Evolutionary conservation across 495 filamentous ascomycete species (phyloP).

Genomic region (Hypoxylon rickii): DNA sequence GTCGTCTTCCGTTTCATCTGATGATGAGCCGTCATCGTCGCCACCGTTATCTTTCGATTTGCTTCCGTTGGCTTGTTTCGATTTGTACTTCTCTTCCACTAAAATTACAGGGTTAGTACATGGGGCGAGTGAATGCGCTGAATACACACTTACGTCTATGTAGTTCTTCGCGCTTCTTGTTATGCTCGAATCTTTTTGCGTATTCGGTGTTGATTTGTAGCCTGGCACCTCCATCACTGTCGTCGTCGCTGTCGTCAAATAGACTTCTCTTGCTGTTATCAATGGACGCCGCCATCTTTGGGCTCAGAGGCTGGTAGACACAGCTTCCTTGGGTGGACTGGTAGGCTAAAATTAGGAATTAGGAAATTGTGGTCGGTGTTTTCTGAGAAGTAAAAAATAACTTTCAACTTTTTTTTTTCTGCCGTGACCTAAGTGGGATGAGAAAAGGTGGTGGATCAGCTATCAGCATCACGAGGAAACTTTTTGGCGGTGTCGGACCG

Average conservation of each 20-base stretch:
- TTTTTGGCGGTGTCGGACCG: constrained; percentile 35
- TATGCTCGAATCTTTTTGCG: constrained; percentile 88
- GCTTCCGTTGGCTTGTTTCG: constrained; percentile 40
- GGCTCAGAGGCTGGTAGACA: neutral
- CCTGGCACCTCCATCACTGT: constrained; percentile 56
- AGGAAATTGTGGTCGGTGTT: neutral
- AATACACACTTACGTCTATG: constrained; percentile 66
- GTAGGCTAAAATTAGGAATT: neutral
- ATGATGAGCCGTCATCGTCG: constrained; percentile 62
- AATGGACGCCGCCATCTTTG: constrained; percentile 34
- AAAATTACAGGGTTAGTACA: constrained; percentile 9
- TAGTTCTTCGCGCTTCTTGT: constrained; percentile 92
- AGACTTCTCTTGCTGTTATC: constrained; percentile 38
- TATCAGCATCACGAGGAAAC: neutral
- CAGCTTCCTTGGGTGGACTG: neutral
- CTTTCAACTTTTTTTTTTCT: constrained; percentile 45
- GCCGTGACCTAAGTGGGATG: constrained; percentile 14
- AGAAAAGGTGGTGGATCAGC: constrained; percentile 14
- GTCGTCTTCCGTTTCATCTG: constrained; percentile 86
- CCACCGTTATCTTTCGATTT: constrained; percentile 48
- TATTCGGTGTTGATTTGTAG: constrained; percentile 92
- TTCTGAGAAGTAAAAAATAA: too few relatives aligned
- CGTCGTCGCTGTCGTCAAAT: constrained; percentile 51
- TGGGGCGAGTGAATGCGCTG: neutral
- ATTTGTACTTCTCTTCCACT: constrained; percentile 90